Percentiles rank a stretch among this genome's conserved stretches.
These are phyloP conservation scores for Moesziomyces parantarcticus DNA, from an alignment of 1,284 basidiomycete genomes.

Conservation along the genomic window DNA sequence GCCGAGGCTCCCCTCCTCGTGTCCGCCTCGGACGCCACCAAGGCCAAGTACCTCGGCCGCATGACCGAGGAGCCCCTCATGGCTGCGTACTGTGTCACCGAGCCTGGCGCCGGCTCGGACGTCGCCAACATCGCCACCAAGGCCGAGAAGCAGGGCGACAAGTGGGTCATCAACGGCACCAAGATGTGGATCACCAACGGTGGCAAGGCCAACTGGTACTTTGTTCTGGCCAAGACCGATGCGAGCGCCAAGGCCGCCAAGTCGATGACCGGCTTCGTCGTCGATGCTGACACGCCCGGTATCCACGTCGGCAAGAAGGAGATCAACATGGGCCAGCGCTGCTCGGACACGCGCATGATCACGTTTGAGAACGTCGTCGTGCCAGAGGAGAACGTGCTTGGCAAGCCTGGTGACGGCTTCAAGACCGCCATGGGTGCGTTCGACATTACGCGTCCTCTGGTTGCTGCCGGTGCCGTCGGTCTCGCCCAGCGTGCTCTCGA, in stretches of 20 bases:
- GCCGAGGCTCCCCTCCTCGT: conserved; percentile 72
- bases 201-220: conserved; percentile 72
- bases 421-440: conserved; percentile 73
- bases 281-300: conserved; percentile 71
- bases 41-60: conserved; percentile 73
- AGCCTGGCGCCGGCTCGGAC: conserved; percentile 73
- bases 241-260: conserved; percentile 69
- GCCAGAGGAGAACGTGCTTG: conserved; percentile 71
- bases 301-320: conserved; percentile 71
- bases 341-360: conserved; percentile 73
- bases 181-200: conserved; percentile 73
- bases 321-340: conserved; percentile 74
- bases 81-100: conserved; percentile 73
- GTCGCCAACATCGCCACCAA: conserved; percentile 69
- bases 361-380: conserved; percentile 72
- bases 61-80: conserved; percentile 73
- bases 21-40: conserved; percentile 71
- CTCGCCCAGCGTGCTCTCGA: conserved; percentile 72
- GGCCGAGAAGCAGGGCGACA: conserved; percentile 72
- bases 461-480: conserved; percentile 72
- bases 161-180: conserved; percentile 70
- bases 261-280: conserved; percentile 73
- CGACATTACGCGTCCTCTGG: conserved; percentile 71
- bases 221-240: conserved; percentile 73
- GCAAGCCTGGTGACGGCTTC: conserved; percentile 72